Conservation (phyloP, 2,329 filamentous ascomycete species). For the Aspergillus tubingensis region DNA sequence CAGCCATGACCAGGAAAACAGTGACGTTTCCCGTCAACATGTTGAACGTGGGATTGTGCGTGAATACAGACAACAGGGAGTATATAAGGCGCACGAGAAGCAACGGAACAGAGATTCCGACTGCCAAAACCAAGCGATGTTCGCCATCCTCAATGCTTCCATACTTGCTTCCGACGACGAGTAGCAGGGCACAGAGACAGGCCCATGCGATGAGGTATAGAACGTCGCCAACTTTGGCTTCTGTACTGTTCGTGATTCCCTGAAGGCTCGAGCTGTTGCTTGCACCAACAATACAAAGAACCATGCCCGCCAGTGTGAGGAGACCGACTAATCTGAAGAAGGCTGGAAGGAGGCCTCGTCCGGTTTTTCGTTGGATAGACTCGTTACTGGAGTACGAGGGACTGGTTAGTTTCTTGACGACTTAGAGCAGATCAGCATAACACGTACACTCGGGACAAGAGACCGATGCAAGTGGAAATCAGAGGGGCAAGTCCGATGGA, state of each 20-base stretch:
- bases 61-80: constrained; percentile 48
- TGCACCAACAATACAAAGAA: constrained; percentile 48
- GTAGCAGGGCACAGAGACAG: constrained; percentile 38
- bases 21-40: constrained; percentile 42
- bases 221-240: constrained; percentile 46
- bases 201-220: constrained; percentile 48
- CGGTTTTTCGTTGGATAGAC: constrained; percentile 24
- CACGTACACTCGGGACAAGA: constrained; percentile 42
- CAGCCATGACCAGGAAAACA: constrained; percentile 50
- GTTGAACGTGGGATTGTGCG: constrained; percentile 47
- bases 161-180: constrained; percentile 33
- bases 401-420: background rate
- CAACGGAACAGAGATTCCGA: constrained; percentile 50
- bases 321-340: constrained; percentile 35
- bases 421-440: too few relatives aligned
- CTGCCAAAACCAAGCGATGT: constrained; percentile 48
- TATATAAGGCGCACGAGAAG: constrained; percentile 55
- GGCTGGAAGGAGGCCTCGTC: constrained; percentile 21
- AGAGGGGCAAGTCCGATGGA: constrained; percentile 54
- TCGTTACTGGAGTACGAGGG: constrained; percentile 21
- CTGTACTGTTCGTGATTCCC: constrained; percentile 37
- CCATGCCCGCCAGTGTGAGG: constrained; percentile 34
- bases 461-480: constrained; percentile 49
- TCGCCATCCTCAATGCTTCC: constrained; percentile 46
- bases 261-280: constrained; percentile 23